Base-by-base conservation (phyloP, 169 alveolate species). In the Plasmodium yoelii region DNA sequence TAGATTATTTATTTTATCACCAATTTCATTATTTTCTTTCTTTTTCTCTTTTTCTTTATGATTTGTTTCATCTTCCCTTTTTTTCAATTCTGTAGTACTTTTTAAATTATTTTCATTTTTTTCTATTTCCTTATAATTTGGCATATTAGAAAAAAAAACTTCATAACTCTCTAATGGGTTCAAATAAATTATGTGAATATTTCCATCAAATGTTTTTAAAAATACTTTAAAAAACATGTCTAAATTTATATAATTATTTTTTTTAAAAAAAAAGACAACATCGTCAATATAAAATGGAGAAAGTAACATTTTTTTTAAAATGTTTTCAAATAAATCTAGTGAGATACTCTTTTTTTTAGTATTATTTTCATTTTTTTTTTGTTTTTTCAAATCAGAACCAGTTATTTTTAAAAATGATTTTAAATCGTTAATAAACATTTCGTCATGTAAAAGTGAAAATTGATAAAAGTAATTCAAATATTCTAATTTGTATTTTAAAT, bases 231-330 rank as follows among this genome's bases (percentile, higher is more conserved):
- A 77, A 64, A 77, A 77, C 8, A 22, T 13, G 13, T 77, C 80
- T 44, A 75, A 47, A 77, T 64, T 77, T 77, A 77, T 77, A 68
- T 77, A 77, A 18, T 77, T 67, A 34, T 77, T 77, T 49, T 77
- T 77, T 77, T 77, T 77, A 51, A 64, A 77, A 44, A 77, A 64
- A 44, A 77, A 77, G 8, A 77, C 88, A 55, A 64, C 88, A 10
- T 75, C 88, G 24, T 77, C 65, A 15, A 77, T 44, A 64, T 77
- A 77, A 10, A 49, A 47, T 2, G 88, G 88, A 44, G 88, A 61
- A n/a, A 64, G 59, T 77, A 77, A 24, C 18, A 77, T 24, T 57
- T 39, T 77, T 67, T 64, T 53, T 24, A 77, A 69, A 46, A 77
- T 77, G 12, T 49, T 77, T 57, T 77, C 63, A 47, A 77, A 49